phyloP scores from a whole-genome alignment of 352 stramenopile genomes.

The Phytophthora agathidicida region DNA sequence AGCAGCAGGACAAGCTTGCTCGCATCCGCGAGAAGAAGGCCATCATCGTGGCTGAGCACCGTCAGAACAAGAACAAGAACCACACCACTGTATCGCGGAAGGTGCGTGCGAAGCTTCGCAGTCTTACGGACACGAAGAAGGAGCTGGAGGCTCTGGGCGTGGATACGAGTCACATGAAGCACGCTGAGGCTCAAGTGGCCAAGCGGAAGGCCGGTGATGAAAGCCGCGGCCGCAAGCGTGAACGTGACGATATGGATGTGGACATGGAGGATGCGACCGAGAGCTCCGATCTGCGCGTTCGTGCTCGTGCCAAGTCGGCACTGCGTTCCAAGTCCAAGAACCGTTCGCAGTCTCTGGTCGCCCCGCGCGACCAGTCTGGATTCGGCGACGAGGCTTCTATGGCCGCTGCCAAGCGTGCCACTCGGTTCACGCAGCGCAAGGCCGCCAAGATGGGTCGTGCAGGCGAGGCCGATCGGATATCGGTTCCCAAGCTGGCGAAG shows the following conservation, averaged over 20 bases:
- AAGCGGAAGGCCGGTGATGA: conserved; percentile 75
- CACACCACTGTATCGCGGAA: conserved; percentile 90
- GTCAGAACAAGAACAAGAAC: conserved; percentile 97
- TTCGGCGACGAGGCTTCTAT: conserved; percentile 62
- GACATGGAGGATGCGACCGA: conserved; percentile 90
- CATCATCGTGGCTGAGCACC: conserved; percentile 83
- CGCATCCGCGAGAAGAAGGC: conserved; percentile 88
- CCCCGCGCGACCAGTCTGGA: conserved; percentile 73
- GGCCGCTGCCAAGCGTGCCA: conserved; percentile 52
- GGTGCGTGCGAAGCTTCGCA: conserved; percentile 77
- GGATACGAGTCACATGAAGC: conserved; percentile 91
- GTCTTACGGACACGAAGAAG: conserved; percentile 89
- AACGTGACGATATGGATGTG: conserved; percentile 82
- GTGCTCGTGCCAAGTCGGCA: conserved; percentile 75
- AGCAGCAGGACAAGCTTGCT: conserved; percentile 93
- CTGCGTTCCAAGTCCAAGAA: conserved; percentile 82
- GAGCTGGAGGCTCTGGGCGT: conserved; percentile 91
- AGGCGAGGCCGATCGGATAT: conserved; percentile 83
- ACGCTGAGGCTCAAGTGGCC: conserved; percentile 74
- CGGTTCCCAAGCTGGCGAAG: conserved; percentile 85
- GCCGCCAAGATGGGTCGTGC: conserved; percentile 83
- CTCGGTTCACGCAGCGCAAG: conserved; percentile 69
- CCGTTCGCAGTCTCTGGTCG: conserved; percentile 78
- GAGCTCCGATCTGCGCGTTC: conserved; percentile 71
- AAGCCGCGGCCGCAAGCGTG: conserved; percentile 85